phyloP scores from a whole-genome alignment of 2,329 filamentous ascomycete genomes.

The Pseudocercospora fuligena region DNA sequence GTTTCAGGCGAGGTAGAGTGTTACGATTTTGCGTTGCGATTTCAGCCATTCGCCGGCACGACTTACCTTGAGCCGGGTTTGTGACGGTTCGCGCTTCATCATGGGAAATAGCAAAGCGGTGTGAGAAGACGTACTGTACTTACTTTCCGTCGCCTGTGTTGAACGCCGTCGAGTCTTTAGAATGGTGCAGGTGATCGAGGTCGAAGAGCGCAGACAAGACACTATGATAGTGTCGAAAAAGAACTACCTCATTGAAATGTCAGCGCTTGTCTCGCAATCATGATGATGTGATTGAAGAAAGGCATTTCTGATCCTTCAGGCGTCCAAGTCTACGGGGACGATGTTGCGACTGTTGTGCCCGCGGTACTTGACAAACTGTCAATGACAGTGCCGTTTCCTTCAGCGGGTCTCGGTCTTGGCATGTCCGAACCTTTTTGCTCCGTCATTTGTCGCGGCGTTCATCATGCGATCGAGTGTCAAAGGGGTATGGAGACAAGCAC shows the following conservation, averaged over 20 bases:
- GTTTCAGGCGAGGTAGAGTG: too few species aligned
- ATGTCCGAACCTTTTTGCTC: too few species aligned
- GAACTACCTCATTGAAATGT: background rate
- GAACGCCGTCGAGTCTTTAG: background rate
- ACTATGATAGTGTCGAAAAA: too few species aligned
- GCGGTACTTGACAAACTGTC: too few species aligned
- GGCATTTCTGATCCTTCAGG: background rate
- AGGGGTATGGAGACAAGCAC: too few species aligned
- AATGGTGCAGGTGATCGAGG: background rate
- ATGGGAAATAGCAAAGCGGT: background rate
- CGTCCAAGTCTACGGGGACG: too few species aligned
- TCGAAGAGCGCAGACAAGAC: too few species aligned
- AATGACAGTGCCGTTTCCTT: too few species aligned
- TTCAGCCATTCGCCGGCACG: background rate
- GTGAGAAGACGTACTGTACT: background rate
- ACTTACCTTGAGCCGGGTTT: background rate
- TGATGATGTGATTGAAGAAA: background rate
- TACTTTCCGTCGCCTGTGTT: background rate
- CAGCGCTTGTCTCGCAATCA: background rate
- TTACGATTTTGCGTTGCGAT: background rate
- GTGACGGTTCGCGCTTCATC: background rate
- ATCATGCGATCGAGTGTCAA: too few species aligned
- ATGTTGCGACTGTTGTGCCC: too few species aligned
- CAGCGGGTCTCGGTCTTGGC: too few species aligned
- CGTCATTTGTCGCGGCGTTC: too few species aligned